Conservation (phyloP, 225 moss, liverwort and hornwort genomes). For the Sphagnum tenellum region DNA sequence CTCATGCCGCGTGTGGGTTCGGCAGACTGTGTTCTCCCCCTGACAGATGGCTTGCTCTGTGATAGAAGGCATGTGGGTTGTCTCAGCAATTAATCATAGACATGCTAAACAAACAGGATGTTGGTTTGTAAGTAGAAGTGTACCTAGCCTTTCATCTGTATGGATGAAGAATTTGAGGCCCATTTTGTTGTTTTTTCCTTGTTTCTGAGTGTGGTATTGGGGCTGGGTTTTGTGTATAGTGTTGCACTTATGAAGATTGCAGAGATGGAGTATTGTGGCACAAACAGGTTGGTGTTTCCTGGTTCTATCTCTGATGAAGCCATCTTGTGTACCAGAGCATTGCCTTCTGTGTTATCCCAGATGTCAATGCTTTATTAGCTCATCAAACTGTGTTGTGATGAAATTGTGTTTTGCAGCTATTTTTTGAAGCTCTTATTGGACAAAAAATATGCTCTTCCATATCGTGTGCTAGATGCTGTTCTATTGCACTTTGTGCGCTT, state of each 20-base stretch:
- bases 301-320: not conserved
- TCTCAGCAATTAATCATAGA: too few species aligned
- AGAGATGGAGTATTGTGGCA: conserved; percentile 81
- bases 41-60: too few species aligned
- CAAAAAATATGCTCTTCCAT: conserved; percentile 95
- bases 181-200: too few species aligned
- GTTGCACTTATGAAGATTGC: conserved; percentile 89
- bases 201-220: not conserved
- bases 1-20: too few species aligned
- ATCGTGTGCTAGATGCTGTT: conserved; percentile 83
- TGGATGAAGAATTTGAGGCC: too few species aligned
- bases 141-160: too few species aligned
- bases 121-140: too few species aligned
- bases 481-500: conserved; percentile 74
- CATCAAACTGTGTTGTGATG: not conserved
- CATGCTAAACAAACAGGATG: too few species aligned
- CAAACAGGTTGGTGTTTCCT: conserved; percentile 49
- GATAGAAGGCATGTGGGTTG: too few species aligned
- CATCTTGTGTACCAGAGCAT: too few species aligned
- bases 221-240: conserved; percentile 27
- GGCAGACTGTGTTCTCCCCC: too few species aligned
- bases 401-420: conserved; percentile 39
- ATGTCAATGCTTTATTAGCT: not conserved
- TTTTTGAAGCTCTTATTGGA: conserved; percentile 95
- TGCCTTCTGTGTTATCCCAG: too few species aligned